Percentiles rank a stretch among this genome's conserved stretches.
Evolutionary conservation across 805 yeast genomes (phyloP).

Genomic region (Yarrowia osloensis): DNA sequence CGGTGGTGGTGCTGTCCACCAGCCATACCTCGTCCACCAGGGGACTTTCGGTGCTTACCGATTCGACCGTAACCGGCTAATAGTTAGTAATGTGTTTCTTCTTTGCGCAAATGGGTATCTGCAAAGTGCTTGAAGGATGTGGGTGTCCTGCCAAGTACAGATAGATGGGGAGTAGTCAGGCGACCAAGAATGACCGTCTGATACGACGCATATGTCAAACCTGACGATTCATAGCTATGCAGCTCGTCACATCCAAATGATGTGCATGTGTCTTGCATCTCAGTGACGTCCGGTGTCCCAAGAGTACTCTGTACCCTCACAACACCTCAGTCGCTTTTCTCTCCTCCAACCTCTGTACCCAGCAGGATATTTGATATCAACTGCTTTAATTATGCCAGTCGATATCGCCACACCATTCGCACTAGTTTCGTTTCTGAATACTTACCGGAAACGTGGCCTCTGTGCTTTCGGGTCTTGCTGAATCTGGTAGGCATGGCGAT

Average conservation of each 20-base stretch:
- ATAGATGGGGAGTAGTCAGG: neutral
- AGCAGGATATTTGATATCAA: constrained; percentile 24
- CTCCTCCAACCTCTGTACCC: constrained; percentile 2
- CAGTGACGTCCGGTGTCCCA: no score
- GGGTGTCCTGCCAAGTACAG: neutral
- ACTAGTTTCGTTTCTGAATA: constrained; percentile 37
- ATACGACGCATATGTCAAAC: no score
- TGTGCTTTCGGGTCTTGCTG: constrained; percentile 99
- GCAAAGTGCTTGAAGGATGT: neutral
- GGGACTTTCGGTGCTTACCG: constrained; percentile 99
- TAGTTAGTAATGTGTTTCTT: constrained; percentile 32
- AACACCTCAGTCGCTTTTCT: neutral
- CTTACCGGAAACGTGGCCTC: constrained; percentile 99
- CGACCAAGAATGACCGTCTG: neutral
- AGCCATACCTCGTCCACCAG: constrained; percentile 99
- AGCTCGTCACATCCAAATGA: no score
- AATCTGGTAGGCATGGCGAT: constrained; percentile 92
- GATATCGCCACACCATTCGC: constrained; percentile 32
- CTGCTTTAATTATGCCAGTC: constrained; percentile 28
- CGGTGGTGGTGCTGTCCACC: constrained; percentile 99
- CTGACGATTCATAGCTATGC: no score
- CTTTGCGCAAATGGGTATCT: neutral
- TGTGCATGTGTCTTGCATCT: no score
- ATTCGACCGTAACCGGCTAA: constrained; percentile 99
- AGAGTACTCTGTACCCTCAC: no score